Percentiles rank a stretch among this genome's conserved stretches.
Conservation (phyloP, 2,329 filamentous ascomycete genomes). For the Aspergillus neotritici region DNA sequence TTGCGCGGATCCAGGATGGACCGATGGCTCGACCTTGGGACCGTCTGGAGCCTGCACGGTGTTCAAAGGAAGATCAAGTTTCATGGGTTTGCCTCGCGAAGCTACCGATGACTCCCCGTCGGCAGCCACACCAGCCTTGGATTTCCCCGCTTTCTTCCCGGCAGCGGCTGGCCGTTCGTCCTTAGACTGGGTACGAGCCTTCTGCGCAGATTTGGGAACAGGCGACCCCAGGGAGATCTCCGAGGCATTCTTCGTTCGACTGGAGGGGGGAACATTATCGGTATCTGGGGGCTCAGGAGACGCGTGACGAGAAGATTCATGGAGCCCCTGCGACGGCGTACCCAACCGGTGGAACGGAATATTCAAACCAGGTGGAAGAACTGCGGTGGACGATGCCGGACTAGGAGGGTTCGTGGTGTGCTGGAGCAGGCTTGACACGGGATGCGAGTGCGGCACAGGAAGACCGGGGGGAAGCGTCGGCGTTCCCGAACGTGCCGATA, state of each 20-base stretch:
- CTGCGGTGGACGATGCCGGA: slow-evolving; percentile 24
- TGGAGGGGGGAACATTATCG: slow-evolving; percentile 16
- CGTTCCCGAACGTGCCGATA: slow-evolving; percentile 31
- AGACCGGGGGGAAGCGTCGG: slow-evolving; percentile 39
- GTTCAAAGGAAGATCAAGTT: slow-evolving; percentile 26
- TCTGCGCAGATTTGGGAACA: slow-evolving; percentile 29
- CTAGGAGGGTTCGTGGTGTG: slow-evolving; percentile 27
- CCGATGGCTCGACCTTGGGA: slow-evolving; percentile 21
- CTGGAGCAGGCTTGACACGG: slow-evolving; percentile 30
- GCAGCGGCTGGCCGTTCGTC: slow-evolving; percentile 12
- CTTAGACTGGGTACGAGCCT: slow-evolving; percentile 22
- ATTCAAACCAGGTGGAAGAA: slow-evolving; percentile 26
- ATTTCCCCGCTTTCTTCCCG: slow-evolving; percentile 14
- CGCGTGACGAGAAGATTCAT: slow-evolving; percentile 21
- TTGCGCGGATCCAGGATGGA: slow-evolving; percentile 18
- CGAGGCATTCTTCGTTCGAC: slow-evolving; percentile 26
- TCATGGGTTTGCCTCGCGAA: slow-evolving; percentile 30
- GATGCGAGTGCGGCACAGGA: slow-evolving; percentile 38
- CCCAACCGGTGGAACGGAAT: slow-evolving; percentile 21
- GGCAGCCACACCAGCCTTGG: slow-evolving; percentile 8
- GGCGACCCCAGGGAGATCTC: slow-evolving; percentile 41
- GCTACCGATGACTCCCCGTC: slow-evolving; percentile 6
- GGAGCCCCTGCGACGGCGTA: slow-evolving; percentile 24
- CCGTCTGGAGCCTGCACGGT: slow-evolving; percentile 15
- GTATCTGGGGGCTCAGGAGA: slow-evolving; percentile 24